Evolutionary conservation across 495 filamentous ascomycete genomes (phyloP), one percentile per base, ranked within the genome.

Genomic region (Ramalina intermedia): DNA sequence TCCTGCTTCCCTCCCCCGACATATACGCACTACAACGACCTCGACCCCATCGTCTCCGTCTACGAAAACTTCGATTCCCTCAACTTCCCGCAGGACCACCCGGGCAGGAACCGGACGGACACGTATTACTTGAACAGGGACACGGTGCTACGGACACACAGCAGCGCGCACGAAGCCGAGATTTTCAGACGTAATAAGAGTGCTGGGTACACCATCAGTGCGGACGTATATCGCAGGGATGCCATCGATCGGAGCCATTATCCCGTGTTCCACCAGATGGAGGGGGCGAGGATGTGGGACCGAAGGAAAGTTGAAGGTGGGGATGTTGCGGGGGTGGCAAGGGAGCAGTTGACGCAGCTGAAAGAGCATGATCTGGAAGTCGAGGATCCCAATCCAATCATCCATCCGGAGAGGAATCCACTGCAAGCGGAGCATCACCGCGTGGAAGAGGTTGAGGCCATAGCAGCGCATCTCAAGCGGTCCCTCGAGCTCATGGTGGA

Each of bases 191-290:
- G 67, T 27, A 59, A 60, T 41, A 67, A 71, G 41, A 82, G 76
- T 54, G 74, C 81, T 33, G 91, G 91, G 5, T 98, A 84, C 59
- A 81, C 93, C 8, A 82, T 96, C 57, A 81, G 80, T 51, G 93
- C 88, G n/a, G 91, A 98, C 63, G 91, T 98, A 12, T 98, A 96
- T 66, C 79, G 91, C 18, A 76, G 91, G 49, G 91, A 98, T 74
- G 88, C 89, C 24, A 81, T 98, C 58, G 91, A 98, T 62, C 80
- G 85, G 46, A 85, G 78, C 55, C 91, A 98, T 64, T 96, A 95
- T 70, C 91, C 91, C 3, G 75, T 95, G 49, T 98, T 98, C 65
- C 93, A 98, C 66, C 91, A 98, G 68, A 96, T 96, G 87, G 91
- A 98, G 61, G 93, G 87, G 13, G 89, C 90, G 7, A 72, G 81